Evolutionary conservation across 345 rosid genomes (phyloP).

Genomic region (Passiflora organensis): DNA sequence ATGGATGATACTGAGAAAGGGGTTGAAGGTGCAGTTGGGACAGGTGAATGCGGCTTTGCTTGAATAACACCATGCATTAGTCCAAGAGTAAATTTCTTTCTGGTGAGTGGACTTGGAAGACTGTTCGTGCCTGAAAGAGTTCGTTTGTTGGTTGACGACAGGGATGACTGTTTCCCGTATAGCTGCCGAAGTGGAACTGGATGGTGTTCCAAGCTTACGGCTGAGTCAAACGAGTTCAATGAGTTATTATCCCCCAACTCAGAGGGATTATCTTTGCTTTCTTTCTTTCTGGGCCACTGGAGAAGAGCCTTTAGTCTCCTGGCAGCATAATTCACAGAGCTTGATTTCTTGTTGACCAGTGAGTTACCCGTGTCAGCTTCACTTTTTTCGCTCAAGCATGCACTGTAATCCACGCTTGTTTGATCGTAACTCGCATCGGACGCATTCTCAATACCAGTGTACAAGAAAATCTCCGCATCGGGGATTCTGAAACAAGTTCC

Average conservation of each 20-base stretch:
- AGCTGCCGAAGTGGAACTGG: slow-evolving; percentile 66
- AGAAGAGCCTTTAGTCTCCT: slow-evolving; percentile 64
- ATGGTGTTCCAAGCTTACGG: slow-evolving; percentile 21
- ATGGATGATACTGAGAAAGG: slow-evolving; percentile 33
- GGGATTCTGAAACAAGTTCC: slow-evolving; percentile 79
- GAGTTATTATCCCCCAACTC: slow-evolving; percentile 27
- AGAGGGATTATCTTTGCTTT: slow-evolving; percentile 17
- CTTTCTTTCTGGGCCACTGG: slow-evolving; percentile 56
- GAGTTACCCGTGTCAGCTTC: slow-evolving; percentile 26
- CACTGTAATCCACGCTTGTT: slow-evolving; percentile 32
- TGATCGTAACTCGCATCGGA: slow-evolving; percentile 28
- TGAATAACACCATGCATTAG: slow-evolving; percentile 73
- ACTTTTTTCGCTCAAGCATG: slow-evolving; percentile 42
- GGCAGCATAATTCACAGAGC: slow-evolving; percentile 33
- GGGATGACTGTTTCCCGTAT: slow-evolving; percentile 41
- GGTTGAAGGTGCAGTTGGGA: slow-evolving; percentile 34
- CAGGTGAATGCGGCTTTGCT: slow-evolving; percentile 37
- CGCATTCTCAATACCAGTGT: slow-evolving; percentile 40
- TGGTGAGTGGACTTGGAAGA: slow-evolving; percentile 71
- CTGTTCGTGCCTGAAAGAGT: slow-evolving; percentile 34
- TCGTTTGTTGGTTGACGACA: slow-evolving; percentile 39
- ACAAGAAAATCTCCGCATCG: slow-evolving; percentile 81
- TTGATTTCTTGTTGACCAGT: slow-evolving; percentile 16
- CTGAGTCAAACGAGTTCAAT: slow-evolving; percentile 18
- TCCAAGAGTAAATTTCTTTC: slow-evolving; percentile 54